A percentile compares a stretch with the other conserved stretches of the same genome.
Conservation (phyloP, 2,329 filamentous ascomycete genomes). For the Delphinella strobiligena region DNA sequence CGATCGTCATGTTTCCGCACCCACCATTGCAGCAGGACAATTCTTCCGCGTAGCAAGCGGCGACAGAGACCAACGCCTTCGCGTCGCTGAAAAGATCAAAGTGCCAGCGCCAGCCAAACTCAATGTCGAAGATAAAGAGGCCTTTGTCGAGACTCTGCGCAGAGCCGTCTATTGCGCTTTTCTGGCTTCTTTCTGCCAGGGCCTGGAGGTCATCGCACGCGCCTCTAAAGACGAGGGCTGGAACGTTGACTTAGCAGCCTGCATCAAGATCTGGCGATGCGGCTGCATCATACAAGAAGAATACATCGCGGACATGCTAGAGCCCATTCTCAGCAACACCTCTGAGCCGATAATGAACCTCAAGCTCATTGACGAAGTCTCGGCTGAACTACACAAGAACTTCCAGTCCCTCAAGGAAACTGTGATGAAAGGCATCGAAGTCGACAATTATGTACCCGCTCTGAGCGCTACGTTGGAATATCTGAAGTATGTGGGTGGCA, state of each 20-base stretch:
- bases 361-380: conserved; percentile 23
- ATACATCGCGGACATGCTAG: conserved; percentile 40
- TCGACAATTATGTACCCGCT: conserved; percentile 40
- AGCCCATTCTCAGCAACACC: conserved; percentile 15
- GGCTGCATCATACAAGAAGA: conserved; percentile 50
- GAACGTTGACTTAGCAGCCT: conserved; percentile 27
- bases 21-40: conserved; percentile 40
- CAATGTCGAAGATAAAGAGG: conserved; percentile 17
- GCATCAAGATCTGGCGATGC: conserved; percentile 42
- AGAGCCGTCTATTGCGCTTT: conserved; percentile 41
- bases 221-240: conserved; percentile 41
- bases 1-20: conserved; percentile 39
- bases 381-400: conserved; percentile 32
- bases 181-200: conserved; percentile 43
- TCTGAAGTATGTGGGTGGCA: conserved; percentile 42
- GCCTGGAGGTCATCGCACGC: conserved; percentile 42
- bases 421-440: conserved; percentile 34
- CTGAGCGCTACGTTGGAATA: conserved; percentile 46
- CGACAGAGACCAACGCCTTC: conserved; percentile 35
- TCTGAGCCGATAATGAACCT: not conserved
- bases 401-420: conserved; percentile 37
- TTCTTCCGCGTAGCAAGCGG: conserved; percentile 43
- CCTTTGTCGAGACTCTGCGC: conserved; percentile 36
- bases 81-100: conserved; percentile 26
- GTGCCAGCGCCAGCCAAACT: too few relatives aligned